Base-by-base conservation (phyloP, 2,329 filamentous ascomycete genomes). In the Pseudogymnoascus sp. region DNA sequence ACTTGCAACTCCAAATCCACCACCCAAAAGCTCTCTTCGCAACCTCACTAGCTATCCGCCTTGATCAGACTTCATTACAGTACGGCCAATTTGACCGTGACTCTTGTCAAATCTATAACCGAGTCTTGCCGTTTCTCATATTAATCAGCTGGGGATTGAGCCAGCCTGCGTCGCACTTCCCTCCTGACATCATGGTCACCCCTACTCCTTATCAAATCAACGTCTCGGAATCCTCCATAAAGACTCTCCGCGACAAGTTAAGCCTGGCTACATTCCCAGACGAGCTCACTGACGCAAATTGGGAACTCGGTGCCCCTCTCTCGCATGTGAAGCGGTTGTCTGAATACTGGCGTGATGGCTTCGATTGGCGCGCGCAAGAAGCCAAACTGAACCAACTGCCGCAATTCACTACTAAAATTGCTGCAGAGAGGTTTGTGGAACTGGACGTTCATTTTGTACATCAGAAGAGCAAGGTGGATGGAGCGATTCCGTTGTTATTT, bases 401-500 rank as follows among this genome's bases (percentile, higher is more conserved):
- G 1, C 68, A 74, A 37, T 74, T 70, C 60, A 68, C 63, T 26
- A 70, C 67, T 0, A 69, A 72, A 0, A 73, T 89, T 5, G 63
- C 73, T 0, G 78, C 87, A 0, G 82, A 80, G 0, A 60, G 35
- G 16, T 89, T 87, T 65, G 84, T 78, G 0, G 76, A 78, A 0
- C 68, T 89, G 33, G 77, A 84, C 23, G 77, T 90, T 2, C 87
- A 90, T 71, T 87, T 87, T 67, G 71, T 89, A 5, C 83, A 88
- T 68, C 77, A 86, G 66, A 77, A 72, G 60, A 84, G 80, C 68
- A 69, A 73, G 1, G 76, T 74, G 3, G 67, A 78, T 1, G 76
- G 77, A 16, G 84, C 84, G 1, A 82, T 90, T 55, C 87, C 87
- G 0, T 69, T 90, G 26, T 71, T 89, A 0, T 89, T 90, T 70